phyloP scores from a whole-genome alignment of 345 rosid genomes.

The Turritis glabra region DNA sequence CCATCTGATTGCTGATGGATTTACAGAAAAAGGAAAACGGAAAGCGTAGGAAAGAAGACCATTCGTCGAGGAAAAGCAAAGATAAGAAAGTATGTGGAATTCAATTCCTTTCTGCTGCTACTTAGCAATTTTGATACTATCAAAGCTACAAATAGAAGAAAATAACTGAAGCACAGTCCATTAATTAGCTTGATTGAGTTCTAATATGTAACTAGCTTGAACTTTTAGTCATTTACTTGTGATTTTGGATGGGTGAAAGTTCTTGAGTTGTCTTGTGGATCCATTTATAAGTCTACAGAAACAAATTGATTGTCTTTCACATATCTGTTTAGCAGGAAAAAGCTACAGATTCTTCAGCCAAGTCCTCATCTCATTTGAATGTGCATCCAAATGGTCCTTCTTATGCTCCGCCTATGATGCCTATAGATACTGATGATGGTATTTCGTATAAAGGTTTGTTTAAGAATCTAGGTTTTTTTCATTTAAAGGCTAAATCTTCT shows the following conservation, averaged over 20 bases:
- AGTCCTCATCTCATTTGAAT: conserved; percentile 63
- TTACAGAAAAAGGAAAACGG: conserved; percentile 79
- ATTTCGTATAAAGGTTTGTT: conserved; percentile 65
- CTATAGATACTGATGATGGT: conserved; percentile 73
- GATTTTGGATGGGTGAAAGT: background rate
- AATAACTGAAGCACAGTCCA: background rate
- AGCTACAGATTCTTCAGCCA: conserved; percentile 61
- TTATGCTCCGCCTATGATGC: conserved; percentile 59
- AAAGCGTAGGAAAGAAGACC: conserved; percentile 83
- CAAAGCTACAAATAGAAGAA: background rate
- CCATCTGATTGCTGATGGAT: conserved; percentile 26
- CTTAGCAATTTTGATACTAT: background rate
- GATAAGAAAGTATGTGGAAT: conserved; percentile 65
- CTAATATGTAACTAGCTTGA: conserved; percentile 7
- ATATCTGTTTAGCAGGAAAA: conserved; percentile 53
- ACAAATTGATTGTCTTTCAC: background rate
- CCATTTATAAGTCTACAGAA: conserved; percentile 1
- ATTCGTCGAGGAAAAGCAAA: conserved; percentile 71
- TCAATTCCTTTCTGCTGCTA: background rate
- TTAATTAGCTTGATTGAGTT: background rate
- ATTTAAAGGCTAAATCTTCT: background rate
- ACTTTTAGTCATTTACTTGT: background rate
- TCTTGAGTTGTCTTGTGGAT: background rate
- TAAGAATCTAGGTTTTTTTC: background rate
- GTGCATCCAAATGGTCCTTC: conserved; percentile 68